Evolutionary conservation across 345 rosid species (phyloP).

Genomic region (Eucalyptus tenuipes): DNA sequence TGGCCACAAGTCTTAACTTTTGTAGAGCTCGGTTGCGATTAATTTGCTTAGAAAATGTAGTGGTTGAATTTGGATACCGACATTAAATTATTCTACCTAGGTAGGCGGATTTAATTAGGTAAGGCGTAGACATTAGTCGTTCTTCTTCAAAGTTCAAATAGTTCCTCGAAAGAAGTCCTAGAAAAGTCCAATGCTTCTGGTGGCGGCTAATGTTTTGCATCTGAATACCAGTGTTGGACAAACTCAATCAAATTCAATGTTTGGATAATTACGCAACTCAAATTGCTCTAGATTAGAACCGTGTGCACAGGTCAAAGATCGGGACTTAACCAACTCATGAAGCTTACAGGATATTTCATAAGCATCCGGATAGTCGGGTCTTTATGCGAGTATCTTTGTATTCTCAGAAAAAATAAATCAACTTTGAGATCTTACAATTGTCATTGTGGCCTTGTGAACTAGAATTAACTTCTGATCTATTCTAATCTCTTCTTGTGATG

Average conservation of each 20-base stretch:
- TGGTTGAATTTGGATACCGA: background rate
- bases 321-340: background rate
- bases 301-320: background rate
- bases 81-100: background rate
- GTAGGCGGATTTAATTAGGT: background rate
- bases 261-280: background rate
- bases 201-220: background rate
- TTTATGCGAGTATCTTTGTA: background rate
- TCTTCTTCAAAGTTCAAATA: background rate
- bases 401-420: background rate
- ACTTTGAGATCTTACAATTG: background rate
- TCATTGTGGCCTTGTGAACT: background rate
- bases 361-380: background rate
- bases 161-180: background rate
- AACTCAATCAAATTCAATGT: background rate
- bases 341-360: background rate
- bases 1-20: background rate
- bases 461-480: background rate
- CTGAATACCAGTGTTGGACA: background rate
- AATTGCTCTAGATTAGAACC: background rate
- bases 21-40: background rate
- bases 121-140: background rate
- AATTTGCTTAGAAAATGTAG: background rate
- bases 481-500: background rate
- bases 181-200: background rate